Percentiles rank a stretch among this genome's conserved stretches.
Conservation (phyloP, 1,284 basidiomycete genomes). For the Cryptococcus sp. region DNA sequence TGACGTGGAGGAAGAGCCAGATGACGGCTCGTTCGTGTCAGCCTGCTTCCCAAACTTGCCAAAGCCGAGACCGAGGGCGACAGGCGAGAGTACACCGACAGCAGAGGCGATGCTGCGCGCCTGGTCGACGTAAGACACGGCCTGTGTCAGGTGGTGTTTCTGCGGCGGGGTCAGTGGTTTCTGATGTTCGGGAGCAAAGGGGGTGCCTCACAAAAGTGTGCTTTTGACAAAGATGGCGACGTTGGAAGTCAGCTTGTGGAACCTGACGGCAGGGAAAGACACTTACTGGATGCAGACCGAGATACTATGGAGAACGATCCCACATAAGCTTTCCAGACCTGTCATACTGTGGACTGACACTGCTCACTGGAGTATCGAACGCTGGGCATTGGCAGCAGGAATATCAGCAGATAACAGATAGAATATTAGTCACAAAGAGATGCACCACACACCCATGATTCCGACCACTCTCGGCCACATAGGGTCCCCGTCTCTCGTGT, state of each 20-base stretch:
- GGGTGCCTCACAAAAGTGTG: conserved; percentile 35
- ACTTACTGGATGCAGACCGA: conserved; percentile 71
- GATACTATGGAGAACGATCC: conserved; percentile 57
- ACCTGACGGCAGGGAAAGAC: not conserved
- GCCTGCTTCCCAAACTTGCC: conserved; percentile 48
- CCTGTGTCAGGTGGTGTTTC: conserved; percentile 77
- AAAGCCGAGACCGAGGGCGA: conserved; percentile 51
- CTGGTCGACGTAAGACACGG: conserved; percentile 65
- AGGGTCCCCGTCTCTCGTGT: conserved; percentile 33
- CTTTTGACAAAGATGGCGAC: conserved; percentile 16
- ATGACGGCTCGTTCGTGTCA: not conserved
- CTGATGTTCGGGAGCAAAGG: not conserved
- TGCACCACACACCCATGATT: conserved; percentile 30
- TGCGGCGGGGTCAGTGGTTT: conserved; percentile 10
- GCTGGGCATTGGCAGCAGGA: conserved; percentile 52
- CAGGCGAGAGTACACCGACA: conserved; percentile 58
- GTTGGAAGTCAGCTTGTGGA: not conserved
- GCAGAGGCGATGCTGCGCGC: conserved; percentile 57
- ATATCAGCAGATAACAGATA: not conserved
- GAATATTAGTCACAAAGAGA: not conserved
- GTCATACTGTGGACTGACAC: no score
- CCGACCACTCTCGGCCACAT: conserved; percentile 48
- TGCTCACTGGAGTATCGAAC: conserved; percentile 82
- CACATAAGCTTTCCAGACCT: conserved; percentile 6
- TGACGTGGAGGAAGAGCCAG: conserved; percentile 29